Conservation (phyloP, 2,329 filamentous ascomycete species). For the Chaetomiaceae sp. region DNA sequence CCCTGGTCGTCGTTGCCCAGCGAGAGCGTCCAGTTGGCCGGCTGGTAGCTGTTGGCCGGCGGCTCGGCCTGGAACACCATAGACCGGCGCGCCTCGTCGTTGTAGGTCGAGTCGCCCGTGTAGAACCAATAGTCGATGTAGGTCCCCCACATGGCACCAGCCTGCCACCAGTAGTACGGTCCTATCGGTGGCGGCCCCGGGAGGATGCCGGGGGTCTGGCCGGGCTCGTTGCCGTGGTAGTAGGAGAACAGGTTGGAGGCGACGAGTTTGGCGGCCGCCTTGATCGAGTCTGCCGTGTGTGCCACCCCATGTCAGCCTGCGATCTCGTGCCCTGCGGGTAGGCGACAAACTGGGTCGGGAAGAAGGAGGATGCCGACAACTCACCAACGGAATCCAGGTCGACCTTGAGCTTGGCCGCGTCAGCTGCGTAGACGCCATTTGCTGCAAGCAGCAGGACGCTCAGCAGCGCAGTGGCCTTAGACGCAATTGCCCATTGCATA, state of each 20-base stretch:
- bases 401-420: slow-evolving; percentile 13
- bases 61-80: slow-evolving; percentile 27
- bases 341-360: too few relatives aligned
- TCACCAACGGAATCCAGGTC: slow-evolving; percentile 18
- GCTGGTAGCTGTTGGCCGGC: slow-evolving; percentile 26
- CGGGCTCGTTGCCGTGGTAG: slow-evolving; percentile 39
- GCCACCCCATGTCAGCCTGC: slow-evolving; percentile 1
- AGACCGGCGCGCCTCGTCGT: slow-evolving; percentile 32
- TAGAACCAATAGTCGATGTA: slow-evolving; percentile 60
- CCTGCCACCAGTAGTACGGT: slow-evolving; percentile 63
- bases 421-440: slow-evolving; percentile 5
- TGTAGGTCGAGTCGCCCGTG: slow-evolving; percentile 54
- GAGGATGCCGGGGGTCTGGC: slow-evolving; percentile 40
- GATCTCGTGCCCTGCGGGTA: neutral
- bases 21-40: slow-evolving; percentile 28
- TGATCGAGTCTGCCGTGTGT: slow-evolving; percentile 19
- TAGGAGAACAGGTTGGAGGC: slow-evolving; percentile 41
- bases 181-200: slow-evolving; percentile 41
- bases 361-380: too few relatives aligned
- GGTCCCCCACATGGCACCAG: slow-evolving; percentile 55
- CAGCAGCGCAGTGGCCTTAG: slow-evolving; percentile 13
- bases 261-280: slow-evolving; percentile 26
- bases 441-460: slow-evolving; percentile 13
- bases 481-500: slow-evolving; percentile 13
- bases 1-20: slow-evolving; percentile 56